These are phyloP conservation scores for Zalerion maritima DNA, from an alignment of 495 filamentous ascomycete genomes.

Conservation along the genomic window DNA sequence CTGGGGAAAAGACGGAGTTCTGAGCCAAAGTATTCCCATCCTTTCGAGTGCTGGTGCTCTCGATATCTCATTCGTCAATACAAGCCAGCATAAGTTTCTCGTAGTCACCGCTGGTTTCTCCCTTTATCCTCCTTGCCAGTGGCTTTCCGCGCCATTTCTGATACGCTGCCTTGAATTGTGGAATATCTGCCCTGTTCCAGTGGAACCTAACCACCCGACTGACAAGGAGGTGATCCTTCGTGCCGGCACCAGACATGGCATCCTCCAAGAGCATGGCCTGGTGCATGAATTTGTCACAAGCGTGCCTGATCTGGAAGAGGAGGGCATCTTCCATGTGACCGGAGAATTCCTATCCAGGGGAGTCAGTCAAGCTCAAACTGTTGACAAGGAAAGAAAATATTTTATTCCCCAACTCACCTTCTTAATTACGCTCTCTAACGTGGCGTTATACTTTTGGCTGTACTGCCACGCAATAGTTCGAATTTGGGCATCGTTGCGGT, in stretches of 20 bases:
- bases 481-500: slow-evolving; percentile 61
- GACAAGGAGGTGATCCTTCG: slow-evolving; percentile 70
- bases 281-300: slow-evolving; percentile 62
- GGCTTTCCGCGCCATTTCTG: slow-evolving; percentile 44
- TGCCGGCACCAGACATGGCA: slow-evolving; percentile 74
- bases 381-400: background rate
- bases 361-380: slow-evolving; percentile 5
- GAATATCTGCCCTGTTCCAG: slow-evolving; percentile 61
- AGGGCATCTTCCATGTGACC: slow-evolving; percentile 86
- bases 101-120: slow-evolving; percentile 83
- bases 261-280: slow-evolving; percentile 72
- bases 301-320: slow-evolving; percentile 61
- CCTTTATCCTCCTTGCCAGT: slow-evolving; percentile 48
- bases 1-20: too few species aligned
- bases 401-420: slow-evolving; percentile 25
- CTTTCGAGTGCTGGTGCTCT: too few species aligned
- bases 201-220: slow-evolving; percentile 58
- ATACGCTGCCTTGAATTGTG: slow-evolving; percentile 61
- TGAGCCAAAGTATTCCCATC: too few species aligned
- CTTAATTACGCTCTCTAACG: slow-evolving; percentile 56
- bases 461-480: slow-evolving; percentile 65
- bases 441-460: slow-evolving; percentile 43
- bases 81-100: slow-evolving; percentile 50
- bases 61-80: slow-evolving; percentile 24
- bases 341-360: slow-evolving; percentile 46